phyloP scores from a whole-genome alignment of 2,329 filamentous ascomycete species.

The Fusarium pilosicola region DNA sequence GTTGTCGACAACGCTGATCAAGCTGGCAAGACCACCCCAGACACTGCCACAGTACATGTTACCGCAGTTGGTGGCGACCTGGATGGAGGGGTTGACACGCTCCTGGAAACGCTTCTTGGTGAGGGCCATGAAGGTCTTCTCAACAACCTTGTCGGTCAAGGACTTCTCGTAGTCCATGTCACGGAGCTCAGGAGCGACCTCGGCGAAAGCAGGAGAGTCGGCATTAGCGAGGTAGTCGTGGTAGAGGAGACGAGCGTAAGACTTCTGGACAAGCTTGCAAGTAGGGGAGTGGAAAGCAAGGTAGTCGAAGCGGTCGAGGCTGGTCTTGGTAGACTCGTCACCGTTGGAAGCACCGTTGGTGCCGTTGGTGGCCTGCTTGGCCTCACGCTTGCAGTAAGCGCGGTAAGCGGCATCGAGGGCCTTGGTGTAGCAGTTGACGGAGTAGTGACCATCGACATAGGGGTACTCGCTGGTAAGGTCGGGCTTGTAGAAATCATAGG shows the following conservation, averaged over 20 bases:
- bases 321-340: constrained; percentile 62
- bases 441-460: constrained; percentile 86
- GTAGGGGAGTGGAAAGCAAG: constrained; percentile 85
- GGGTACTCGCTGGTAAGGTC: constrained; percentile 89
- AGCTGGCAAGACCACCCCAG: constrained; percentile 78
- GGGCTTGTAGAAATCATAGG: constrained; percentile 92
- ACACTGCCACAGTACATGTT: constrained; percentile 78
- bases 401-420: constrained; percentile 85
- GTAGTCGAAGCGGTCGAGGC: constrained; percentile 85
- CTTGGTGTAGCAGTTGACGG: constrained; percentile 82
- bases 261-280: constrained; percentile 89
- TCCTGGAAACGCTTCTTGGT: constrained; percentile 87
- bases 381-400: constrained; percentile 80
- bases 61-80: constrained; percentile 80
- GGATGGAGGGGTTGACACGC: constrained; percentile 76
- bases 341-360: constrained; percentile 63
- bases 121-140: constrained; percentile 87
- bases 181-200: constrained; percentile 79
- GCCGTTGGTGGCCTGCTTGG: constrained; percentile 65
- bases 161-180: constrained; percentile 84
- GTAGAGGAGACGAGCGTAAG: constrained; percentile 84
- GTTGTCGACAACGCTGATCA: constrained; percentile 72
- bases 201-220: constrained; percentile 72
- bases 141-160: constrained; percentile 80
- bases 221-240: constrained; percentile 83